Base-by-base conservation (phyloP, 2,329 filamentous ascomycete genomes). In the Fusarium sp. region DNA sequence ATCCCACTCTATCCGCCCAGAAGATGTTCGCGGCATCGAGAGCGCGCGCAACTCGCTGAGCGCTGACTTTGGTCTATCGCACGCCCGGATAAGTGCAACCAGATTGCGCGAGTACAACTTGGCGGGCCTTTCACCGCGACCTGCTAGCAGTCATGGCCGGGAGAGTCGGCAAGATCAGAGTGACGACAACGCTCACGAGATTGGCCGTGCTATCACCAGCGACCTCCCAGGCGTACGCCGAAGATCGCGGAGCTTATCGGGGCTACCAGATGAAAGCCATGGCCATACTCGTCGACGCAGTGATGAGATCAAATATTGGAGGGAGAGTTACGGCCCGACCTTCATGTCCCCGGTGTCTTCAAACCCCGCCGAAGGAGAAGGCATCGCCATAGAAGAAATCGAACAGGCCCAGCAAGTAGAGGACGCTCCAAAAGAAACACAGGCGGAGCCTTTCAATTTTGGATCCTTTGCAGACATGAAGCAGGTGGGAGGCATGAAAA, bases 281-380 rank as follows among this genome's bases (percentile, higher is more conserved):
- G 74, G 72, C 5, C 80, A 81, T 45, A 66, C 79, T 8, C 85
- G 89, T 48, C 86, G 89, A 41, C 86, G 89, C 36, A 91, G 89
- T 77, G 89, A 90, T 62, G 90, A 92, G 78, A 90, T 91, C 44
- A 87, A 88, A 18, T 90, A 89, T 75, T 91, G 90, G 89, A 85
- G 90, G 68, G 87, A 89, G 75, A 91, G 89, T 70, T 89, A 90
- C 71, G 87, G 86, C 51, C 85, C 84, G 2, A 85, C 84, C 3
- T 82, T 87, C 57, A 78, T 86, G 62, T 90, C 89, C 12, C 87
- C 88, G 0, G 80, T 87, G 38, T 87, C 88, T 8, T 88, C 88
- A 6, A 80, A 82, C 48, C 80, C 80, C 26, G 82, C 83, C n/a
- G 83, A 85, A 41, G 72, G 74, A 58, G 80, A 84, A 51, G 82